Base-by-base conservation (phyloP, 495 filamentous ascomycete species). In the Neurospora tetrasperma region DNA sequence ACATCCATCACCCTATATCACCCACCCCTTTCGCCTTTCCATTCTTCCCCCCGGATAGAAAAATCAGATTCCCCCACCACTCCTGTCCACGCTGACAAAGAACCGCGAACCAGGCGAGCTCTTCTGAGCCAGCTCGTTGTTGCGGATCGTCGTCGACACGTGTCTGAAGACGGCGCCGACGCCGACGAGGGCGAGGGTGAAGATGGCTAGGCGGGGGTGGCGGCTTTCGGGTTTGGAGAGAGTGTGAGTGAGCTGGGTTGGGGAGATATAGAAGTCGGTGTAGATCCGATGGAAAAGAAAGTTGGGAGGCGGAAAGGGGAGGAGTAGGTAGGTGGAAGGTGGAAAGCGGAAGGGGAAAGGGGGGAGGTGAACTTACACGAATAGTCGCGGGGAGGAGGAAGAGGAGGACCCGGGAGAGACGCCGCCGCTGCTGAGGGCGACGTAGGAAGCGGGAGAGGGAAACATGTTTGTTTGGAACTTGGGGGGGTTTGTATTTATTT, bases 1-100 rank as follows among this genome's bases (percentile, higher is more conserved):
- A 59, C 14, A 18, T 43, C 10, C 40, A 41, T 8, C 40, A 1
- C 40, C 40, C 40, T 9, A 41, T 8, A 11, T 41, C 40, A 41
- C 40, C 40, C 40, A 11, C 40, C 40, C 40, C 40, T 41, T 41
- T 41, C 5, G 35, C 35, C 35, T 38, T 38, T 38, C 35, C 35
- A 6, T 38, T 38, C 5, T 6, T 38, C 35, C 35, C n/a, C 42
- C 5, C 1, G 6, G 42, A 14, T 43, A 2, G 16, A 16, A 18
- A 3, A 43, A 7, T 46, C 20, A 85, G 72, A 86, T 79, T 0
- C 84, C 84, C 5, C 84, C 84, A 18, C 84, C 84, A 73, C 84
- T 86, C 41, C 84, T 80, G n/a, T 86, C 84, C 68, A 85, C 83
- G 73, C 79, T 83, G 41, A 86, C 84, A 72, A 85, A 84, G 42